These are phyloP conservation scores for Citrullus mucosospermus DNA, from an alignment of 306 rosid species.

Conservation along the genomic window DNA sequence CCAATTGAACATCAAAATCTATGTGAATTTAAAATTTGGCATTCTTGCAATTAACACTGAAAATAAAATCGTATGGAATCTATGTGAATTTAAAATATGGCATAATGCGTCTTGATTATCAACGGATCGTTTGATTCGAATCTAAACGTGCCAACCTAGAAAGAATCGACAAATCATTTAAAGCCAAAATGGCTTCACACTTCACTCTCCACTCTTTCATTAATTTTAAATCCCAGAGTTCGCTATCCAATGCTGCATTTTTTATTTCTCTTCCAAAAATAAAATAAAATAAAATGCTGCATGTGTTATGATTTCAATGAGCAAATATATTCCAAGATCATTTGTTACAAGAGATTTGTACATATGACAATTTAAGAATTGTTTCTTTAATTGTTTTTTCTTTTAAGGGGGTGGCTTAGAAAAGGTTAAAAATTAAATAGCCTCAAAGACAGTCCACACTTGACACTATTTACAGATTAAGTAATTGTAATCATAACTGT, in stretches of 20 bases:
- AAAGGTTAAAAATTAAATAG: background rate
- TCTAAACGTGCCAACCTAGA: background rate
- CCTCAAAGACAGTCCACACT: background rate
- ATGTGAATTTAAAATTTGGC: background rate
- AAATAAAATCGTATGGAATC: background rate
- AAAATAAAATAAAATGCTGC: background rate
- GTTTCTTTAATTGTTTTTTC: background rate
- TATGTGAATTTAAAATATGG: background rate
- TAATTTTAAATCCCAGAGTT: background rate
- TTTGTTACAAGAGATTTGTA: background rate
- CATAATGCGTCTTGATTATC: background rate
- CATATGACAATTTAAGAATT: background rate
- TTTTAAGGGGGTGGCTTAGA: background rate
- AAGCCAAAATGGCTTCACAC: background rate
- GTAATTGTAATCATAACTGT: background rate
- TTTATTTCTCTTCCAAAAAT: background rate
- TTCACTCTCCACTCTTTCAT: background rate
- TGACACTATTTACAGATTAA: too few species aligned
- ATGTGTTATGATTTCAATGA: background rate
- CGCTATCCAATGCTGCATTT: background rate
- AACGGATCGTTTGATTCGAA: background rate
- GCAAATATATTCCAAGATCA: background rate
- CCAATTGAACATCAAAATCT: background rate
- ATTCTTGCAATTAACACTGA: background rate
- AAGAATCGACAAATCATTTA: background rate